Evolutionary conservation across 768 basidiomycete species (phyloP), one percentile per base, ranked within the genome.

Genomic region (Dendrothele bispora): DNA sequence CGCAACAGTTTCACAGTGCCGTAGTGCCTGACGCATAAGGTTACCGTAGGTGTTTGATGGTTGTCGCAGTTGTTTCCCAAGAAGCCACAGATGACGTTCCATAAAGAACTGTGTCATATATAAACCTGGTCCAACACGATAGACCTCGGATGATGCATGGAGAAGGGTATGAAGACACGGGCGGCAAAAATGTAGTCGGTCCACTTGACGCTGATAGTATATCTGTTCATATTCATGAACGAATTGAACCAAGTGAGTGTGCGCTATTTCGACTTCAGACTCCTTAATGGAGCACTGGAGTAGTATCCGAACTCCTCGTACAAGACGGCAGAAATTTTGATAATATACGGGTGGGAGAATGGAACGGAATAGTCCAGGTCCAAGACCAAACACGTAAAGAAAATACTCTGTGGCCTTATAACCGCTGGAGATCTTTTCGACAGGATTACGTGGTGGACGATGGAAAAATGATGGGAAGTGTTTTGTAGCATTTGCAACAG

Each of bases 321-420:
- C 57, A 4, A 62, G 43, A 38, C 61, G 53, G 56, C 62, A 66
- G 37, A 50, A 62, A 32, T 63, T 49, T 8, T 5, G 11, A 55
- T 55, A 65, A 28, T 64, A 61, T 39, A 28, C 8, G 6, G 26
- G 17, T 0, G 55, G 50, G 18, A 65, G 51, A 38, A 64, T 5
- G 2, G 52, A 3, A 18, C 56, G 30, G 24, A 67, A 49, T 4
- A 66, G 51, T 27, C 50, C 61, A 0, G 63, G 67, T 0, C 59
- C 60, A 10, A 67, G 48, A 5, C 60, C 54, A 46, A 44, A 64
- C 10, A 67, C 30, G 34, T 64, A 67, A 12, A 60, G 27, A 3
- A 55, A 28, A 41, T 43, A 66, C 48, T 68, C 67, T 36, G 53
- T 58, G 11, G 60, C 61, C 39, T 68, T 68, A 45, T 65, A 68